Percentiles rank a stretch among this genome's conserved stretches.
phyloP scores from a whole-genome alignment of 139 green algal genomes.

The Monoraphidium neglectum region DNA sequence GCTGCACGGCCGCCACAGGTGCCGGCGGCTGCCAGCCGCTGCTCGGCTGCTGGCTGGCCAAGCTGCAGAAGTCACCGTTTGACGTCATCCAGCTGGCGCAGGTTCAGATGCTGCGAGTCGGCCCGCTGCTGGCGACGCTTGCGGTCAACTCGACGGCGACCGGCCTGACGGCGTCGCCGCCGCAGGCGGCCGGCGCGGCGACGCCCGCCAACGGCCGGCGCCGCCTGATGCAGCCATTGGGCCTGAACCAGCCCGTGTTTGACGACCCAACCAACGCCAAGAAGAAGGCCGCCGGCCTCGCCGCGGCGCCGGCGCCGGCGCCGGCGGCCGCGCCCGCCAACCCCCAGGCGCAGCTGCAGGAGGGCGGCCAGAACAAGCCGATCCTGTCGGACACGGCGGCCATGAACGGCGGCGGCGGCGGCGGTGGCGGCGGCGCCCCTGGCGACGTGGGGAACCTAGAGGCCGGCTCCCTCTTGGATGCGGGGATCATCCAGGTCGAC shows the following conservation, averaged over 20 bases:
- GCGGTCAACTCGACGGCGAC: not conserved
- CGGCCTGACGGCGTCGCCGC: constrained; percentile 1
- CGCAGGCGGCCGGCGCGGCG: not conserved
- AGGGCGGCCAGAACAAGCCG: too few species aligned
- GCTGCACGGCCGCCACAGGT: not conserved
- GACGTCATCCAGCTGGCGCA: constrained; percentile 25
- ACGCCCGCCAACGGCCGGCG: not conserved
- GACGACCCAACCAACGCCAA: not conserved
- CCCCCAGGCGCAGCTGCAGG: too few species aligned
- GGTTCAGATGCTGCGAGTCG: constrained; percentile 22
- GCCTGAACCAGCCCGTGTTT: not conserved
- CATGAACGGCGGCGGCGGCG: too few species aligned
- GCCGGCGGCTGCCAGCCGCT: constrained; percentile 5
- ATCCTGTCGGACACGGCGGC: too few species aligned
- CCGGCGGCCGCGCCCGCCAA: too few species aligned
- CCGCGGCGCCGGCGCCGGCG: too few species aligned
- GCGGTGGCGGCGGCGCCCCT: too few species aligned
- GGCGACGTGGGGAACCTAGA: too few species aligned
- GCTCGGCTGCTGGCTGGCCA: constrained; percentile 28
- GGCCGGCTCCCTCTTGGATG: too few species aligned
- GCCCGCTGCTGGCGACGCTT: constrained; percentile 5
- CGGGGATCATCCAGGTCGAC: too few species aligned
- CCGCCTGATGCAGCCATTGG: not conserved
- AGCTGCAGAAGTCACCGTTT: not conserved
- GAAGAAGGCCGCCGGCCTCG: too few species aligned